Conservation (phyloP, 2,329 filamentous ascomycete genomes). For the Epicoccum sorghinum region DNA sequence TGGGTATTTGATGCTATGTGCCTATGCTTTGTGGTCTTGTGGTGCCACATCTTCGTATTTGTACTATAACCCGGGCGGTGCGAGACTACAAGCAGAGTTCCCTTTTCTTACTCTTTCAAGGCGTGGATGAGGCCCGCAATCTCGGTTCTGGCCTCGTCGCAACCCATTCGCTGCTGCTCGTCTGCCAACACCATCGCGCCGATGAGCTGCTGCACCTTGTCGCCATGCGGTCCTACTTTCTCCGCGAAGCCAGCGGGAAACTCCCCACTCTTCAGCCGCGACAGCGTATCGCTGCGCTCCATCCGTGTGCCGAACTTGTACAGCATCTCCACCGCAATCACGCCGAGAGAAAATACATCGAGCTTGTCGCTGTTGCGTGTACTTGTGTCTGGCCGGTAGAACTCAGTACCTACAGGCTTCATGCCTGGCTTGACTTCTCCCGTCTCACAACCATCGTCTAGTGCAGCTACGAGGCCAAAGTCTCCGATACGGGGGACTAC, state of each 20-base stretch:
- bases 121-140: constrained; percentile 25
- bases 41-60: too few species aligned
- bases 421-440: constrained; percentile 18
- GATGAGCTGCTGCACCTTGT: constrained; percentile 33
- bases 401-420: constrained; percentile 64
- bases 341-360: constrained; percentile 67
- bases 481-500: constrained; percentile 69
- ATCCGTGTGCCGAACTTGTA: constrained; percentile 55
- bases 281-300: constrained; percentile 48
- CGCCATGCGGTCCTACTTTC: constrained; percentile 26
- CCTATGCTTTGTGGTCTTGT: too few species aligned
- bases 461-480: constrained; percentile 68
- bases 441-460: constrained; percentile 47
- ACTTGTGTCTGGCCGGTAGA: constrained; percentile 60
- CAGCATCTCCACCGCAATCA: constrained; percentile 68
- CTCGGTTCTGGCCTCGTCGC: constrained; percentile 36
- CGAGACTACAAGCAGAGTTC: too few species aligned
- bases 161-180: constrained; percentile 36
- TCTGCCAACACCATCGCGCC: constrained; percentile 41
- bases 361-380: constrained; percentile 56
- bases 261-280: constrained; percentile 38
- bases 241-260: constrained; percentile 39
- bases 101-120: too few species aligned
- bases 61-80: too few species aligned
- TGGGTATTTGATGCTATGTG: too few species aligned